These are phyloP conservation scores for Arachis monticola DNA, from an alignment of 331 rosid species.

Conservation along the genomic window DNA sequence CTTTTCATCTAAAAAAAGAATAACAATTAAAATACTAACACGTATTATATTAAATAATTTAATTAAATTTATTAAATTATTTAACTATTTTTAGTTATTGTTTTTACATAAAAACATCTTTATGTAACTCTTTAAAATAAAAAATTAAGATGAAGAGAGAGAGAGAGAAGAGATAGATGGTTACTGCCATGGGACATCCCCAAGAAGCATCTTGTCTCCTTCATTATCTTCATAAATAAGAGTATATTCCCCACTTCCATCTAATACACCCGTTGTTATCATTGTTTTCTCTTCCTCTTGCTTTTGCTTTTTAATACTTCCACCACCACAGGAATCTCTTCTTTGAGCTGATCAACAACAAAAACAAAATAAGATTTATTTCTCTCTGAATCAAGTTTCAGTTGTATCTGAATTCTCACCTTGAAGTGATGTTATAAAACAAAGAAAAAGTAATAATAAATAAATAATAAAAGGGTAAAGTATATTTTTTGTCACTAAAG, in stretches of 20 bases:
- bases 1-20: too few species aligned
- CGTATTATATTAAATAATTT: too few species aligned
- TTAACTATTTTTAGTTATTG: too few species aligned
- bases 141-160: too few species aligned
- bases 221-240: constrained; percentile 95
- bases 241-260: constrained; percentile 92
- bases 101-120: too few species aligned
- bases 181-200: constrained; percentile 99
- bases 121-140: too few species aligned
- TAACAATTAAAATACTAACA: too few species aligned
- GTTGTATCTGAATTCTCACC: neutral
- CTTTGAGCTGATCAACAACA: constrained; percentile 57
- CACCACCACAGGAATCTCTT: constrained; percentile 60
- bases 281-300: constrained; percentile 63
- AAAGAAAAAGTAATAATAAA: neutral
- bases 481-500: too few species aligned
- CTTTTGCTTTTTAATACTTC: constrained; percentile 53
- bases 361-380: constrained; percentile 30
- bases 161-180: constrained; percentile 53
- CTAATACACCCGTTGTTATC: constrained; percentile 58
- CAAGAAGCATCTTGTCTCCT: constrained; percentile 99
- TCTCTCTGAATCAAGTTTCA: constrained; percentile 28
- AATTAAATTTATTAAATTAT: too few species aligned
- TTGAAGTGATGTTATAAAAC: neutral
- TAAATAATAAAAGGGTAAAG: too few species aligned